phyloP scores from a whole-genome alignment of 805 yeast species.

The Teunomyces kruisii region DNA sequence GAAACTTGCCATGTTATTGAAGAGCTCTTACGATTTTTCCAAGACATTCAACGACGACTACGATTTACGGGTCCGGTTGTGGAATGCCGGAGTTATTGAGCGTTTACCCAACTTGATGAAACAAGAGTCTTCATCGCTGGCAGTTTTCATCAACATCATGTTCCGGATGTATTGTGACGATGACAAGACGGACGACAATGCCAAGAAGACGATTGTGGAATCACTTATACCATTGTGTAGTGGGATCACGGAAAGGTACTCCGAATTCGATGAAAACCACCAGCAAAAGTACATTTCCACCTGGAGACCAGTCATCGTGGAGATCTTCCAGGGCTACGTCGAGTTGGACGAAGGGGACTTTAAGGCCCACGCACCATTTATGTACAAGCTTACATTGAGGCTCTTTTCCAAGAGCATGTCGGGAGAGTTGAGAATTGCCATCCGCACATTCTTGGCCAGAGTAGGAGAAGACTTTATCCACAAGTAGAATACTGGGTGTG shows the following conservation, averaged over 20 bases:
- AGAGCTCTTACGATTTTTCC: slow-evolving; percentile 77
- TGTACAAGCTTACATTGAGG: slow-evolving; percentile 59
- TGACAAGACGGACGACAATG: slow-evolving; percentile 46
- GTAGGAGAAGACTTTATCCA: slow-evolving; percentile 44
- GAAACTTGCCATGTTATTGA: slow-evolving; percentile 58
- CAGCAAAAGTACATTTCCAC: slow-evolving; percentile 76
- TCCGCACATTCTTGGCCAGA: slow-evolving; percentile 56
- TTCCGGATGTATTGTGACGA: slow-evolving; percentile 76
- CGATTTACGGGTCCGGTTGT: slow-evolving; percentile 80
- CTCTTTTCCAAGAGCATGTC: slow-evolving; percentile 62
- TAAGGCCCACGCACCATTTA: slow-evolving; percentile 51
- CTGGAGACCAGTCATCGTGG: slow-evolving; percentile 92
- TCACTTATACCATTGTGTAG: slow-evolving; percentile 68
- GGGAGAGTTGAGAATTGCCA: slow-evolving; percentile 58
- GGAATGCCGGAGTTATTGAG: slow-evolving; percentile 91
- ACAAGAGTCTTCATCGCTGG: slow-evolving; percentile 89
- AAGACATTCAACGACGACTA: slow-evolving; percentile 85
- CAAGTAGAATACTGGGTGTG: neutral
- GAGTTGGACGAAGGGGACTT: slow-evolving; percentile 78
- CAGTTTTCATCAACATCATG: slow-evolving; percentile 78
- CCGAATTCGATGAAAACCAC: slow-evolving; percentile 72
- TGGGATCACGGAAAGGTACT: slow-evolving; percentile 67
- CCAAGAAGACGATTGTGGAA: slow-evolving; percentile 48
- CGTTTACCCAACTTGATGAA: slow-evolving; percentile 86
- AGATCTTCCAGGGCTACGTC: slow-evolving; percentile 77